phyloP scores from a whole-genome alignment of 2,329 filamentous ascomycete genomes.

The Pestalotiopsis sp. region DNA sequence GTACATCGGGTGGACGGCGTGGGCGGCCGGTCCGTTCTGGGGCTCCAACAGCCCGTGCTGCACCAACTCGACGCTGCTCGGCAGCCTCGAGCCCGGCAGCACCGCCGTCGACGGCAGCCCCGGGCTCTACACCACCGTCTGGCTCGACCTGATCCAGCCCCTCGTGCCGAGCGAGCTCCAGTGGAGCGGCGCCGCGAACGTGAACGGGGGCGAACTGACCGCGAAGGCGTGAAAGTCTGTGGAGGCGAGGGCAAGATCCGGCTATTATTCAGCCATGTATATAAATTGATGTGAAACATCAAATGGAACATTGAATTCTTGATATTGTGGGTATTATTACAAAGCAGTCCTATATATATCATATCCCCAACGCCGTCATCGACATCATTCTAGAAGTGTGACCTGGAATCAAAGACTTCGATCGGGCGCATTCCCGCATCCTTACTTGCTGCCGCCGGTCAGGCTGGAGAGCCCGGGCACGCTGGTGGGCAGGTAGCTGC shows the following conservation, averaged over 20 bases:
- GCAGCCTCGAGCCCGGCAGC: slow-evolving; percentile 50
- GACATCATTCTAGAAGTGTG: neutral
- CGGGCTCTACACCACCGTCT: slow-evolving; percentile 49
- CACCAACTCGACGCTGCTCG: slow-evolving; percentile 41
- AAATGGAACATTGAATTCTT: neutral
- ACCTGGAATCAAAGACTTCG: neutral
- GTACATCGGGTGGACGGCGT: slow-evolving; percentile 55
- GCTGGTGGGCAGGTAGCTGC: slow-evolving; percentile 42
- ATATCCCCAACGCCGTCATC: neutral
- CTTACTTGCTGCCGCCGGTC: slow-evolving; percentile 4
- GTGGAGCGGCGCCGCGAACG: slow-evolving; percentile 36
- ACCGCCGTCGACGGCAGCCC: slow-evolving; percentile 43
- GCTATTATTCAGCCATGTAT: neutral
- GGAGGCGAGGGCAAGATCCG: neutral
- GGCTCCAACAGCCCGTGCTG: slow-evolving; percentile 45
- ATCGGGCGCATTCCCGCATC: no score
- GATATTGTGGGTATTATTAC: slow-evolving; percentile 1
- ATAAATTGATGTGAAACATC: neutral
- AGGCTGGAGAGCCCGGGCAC: slow-evolving; percentile 32
- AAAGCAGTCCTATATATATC: neutral
- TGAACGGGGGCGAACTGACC: slow-evolving; percentile 16
- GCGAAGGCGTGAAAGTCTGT: neutral
- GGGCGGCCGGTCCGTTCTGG: slow-evolving; percentile 54
- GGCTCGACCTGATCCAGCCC: slow-evolving; percentile 46
- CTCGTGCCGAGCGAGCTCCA: slow-evolving; percentile 43